Conservation (phyloP, 1,139 yeast genomes). For the Pneumocystis sp. region DNA sequence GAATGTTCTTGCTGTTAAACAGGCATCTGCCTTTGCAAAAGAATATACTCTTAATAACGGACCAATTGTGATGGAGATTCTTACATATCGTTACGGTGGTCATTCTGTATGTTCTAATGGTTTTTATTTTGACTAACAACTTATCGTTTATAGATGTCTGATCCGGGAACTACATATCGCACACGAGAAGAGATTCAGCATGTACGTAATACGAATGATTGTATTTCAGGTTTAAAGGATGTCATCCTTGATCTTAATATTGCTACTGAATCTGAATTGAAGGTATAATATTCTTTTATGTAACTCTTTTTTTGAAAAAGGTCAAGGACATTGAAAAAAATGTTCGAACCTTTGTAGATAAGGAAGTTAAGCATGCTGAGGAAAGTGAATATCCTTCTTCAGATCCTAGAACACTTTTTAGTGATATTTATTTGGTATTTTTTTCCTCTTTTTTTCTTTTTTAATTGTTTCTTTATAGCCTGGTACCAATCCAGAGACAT, state of each 20-base stretch:
- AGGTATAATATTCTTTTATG: not conserved
- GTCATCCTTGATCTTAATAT: conserved; percentile 66
- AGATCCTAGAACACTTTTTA: conserved; percentile 82
- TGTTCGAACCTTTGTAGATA: conserved; percentile 88
- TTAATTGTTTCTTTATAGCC: conserved; percentile 24
- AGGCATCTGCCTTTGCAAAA: conserved; percentile 92
- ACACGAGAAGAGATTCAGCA: conserved; percentile 99
- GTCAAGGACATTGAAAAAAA: conserved; percentile 71
- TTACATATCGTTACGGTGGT: conserved; percentile 98
- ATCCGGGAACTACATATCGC: conserved; percentile 12
- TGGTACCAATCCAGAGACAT: conserved; percentile 80
- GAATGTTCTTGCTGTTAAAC: conserved; percentile 91
- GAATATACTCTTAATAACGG: conserved; percentile 96
- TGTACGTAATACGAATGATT: conserved; percentile 97
- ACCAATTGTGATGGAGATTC: conserved; percentile 88
- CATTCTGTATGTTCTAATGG: conserved; percentile 99
- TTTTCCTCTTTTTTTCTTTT: not conserved
- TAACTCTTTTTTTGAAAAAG: conserved; percentile 18
- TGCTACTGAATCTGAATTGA: conserved; percentile 83
- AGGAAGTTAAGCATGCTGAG: conserved; percentile 88
- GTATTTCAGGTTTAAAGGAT: conserved; percentile 89
- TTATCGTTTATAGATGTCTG: conserved; percentile 4
- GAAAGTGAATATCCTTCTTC: conserved; percentile 92
- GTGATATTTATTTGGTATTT: conserved; percentile 66
- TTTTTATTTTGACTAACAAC: conserved; percentile 57